These are phyloP conservation scores for Diplotaxis tenuifolia DNA, from an alignment of 345 rosid genomes.

Conservation along the genomic window DNA sequence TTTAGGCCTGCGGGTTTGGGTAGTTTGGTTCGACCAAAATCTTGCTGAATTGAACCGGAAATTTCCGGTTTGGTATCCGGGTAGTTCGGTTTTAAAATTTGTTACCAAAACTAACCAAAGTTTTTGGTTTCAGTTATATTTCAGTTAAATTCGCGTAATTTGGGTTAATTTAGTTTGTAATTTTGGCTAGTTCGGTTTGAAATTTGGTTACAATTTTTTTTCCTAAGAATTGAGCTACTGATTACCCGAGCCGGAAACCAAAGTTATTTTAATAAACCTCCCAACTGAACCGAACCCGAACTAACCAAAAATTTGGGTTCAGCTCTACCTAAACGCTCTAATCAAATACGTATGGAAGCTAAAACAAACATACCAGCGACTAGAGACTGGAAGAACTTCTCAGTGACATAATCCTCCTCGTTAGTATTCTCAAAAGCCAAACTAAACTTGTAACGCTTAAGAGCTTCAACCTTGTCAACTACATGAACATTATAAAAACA, in stretches of 20 bases:
- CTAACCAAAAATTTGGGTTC: neutral
- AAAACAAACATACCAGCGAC: slow-evolving; percentile 69
- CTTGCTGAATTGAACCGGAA: too few relatives aligned
- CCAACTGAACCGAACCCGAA: neutral
- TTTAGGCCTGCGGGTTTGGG: neutral
- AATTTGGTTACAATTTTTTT: neutral
- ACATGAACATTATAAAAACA: slow-evolving; percentile 11
- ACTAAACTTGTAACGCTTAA: slow-evolving; percentile 86
- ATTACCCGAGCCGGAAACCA: neutral
- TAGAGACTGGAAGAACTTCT: slow-evolving; percentile 89
- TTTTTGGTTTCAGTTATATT: neutral
- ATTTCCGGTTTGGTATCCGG: too few relatives aligned
- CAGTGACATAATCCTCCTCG: slow-evolving; percentile 98
- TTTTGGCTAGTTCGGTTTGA: too few relatives aligned
- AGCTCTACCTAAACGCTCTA: too few relatives aligned
- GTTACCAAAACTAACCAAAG: neutral
- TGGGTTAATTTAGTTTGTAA: neutral
- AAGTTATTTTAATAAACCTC: neutral
- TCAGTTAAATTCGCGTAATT: neutral
- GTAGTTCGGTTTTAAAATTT: neutral
- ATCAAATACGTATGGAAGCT: neutral
- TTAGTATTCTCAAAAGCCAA: slow-evolving; percentile 96
- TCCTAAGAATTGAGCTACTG: too few relatives aligned
- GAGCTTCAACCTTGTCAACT: slow-evolving; percentile 88
- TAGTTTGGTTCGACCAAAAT: too few relatives aligned